These are phyloP conservation scores for Glonium stellatum DNA, from an alignment of 495 filamentous ascomycete species.

Conservation along the genomic window DNA sequence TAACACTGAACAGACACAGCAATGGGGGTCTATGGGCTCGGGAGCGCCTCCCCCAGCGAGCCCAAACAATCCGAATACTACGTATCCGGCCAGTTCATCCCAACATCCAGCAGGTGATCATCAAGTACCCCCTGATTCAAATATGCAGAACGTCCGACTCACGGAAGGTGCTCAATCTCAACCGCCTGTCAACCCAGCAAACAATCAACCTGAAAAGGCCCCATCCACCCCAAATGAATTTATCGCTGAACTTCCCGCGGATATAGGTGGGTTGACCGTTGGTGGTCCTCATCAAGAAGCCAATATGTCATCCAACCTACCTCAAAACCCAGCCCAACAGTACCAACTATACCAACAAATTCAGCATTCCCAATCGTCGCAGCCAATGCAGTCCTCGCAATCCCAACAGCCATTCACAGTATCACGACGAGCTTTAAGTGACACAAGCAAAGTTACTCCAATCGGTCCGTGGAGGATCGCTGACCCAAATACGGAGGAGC, in stretches of 20 bases:
- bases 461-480: slow-evolving; percentile 24
- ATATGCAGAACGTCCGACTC: slow-evolving; percentile 3
- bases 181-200: background rate
- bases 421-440: slow-evolving; percentile 21
- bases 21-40: background rate
- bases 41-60: slow-evolving; percentile 4
- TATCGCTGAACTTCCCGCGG: slow-evolving; percentile 26
- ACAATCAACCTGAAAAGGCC: background rate
- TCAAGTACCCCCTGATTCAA: background rate
- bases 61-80: slow-evolving; percentile 5
- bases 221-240: slow-evolving; percentile 18
- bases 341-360: slow-evolving; percentile 21
- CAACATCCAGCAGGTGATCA: background rate
- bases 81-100: background rate
- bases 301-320: slow-evolving; percentile 7
- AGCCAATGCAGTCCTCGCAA: background rate
- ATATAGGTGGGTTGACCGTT: slow-evolving; percentile 15
- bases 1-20: slow-evolving; percentile 9
- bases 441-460: background rate
- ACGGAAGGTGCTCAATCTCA: background rate
- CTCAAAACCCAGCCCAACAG: background rate
- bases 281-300: slow-evolving; percentile 1
- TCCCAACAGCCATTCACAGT: slow-evolving; percentile 10
- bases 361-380: background rate
- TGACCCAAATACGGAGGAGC: slow-evolving; percentile 19